Evolutionary conservation across 1,284 basidiomycete genomes (phyloP), one percentile per base, ranked within the genome.

Genomic region (Trametes pubescens): DNA sequence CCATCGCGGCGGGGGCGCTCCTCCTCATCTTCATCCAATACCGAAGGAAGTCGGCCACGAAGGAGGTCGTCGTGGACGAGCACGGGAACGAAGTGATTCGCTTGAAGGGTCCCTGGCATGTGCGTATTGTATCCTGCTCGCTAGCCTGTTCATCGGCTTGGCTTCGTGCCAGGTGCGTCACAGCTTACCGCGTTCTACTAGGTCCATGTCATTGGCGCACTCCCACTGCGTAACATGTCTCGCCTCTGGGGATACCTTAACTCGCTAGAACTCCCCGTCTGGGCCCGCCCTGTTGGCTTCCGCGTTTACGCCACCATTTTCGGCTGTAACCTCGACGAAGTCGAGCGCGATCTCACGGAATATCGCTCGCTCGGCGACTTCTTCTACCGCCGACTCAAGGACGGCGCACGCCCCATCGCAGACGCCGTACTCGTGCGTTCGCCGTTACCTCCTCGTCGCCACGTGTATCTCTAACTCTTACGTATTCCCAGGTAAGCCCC

Each of bases 181-280:
- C 35, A 37, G 24, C 59, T 61, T n/a, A 56, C 38, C 14, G 38
- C 10, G 1, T 11, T 16, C 21, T 35, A 0, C 13, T 37, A 98
- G 94, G 94, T 99, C 29, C 94, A 98, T 78, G 95, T 99, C 58
- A 84, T 99, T 53, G 97, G 96, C 58, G 96, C 96, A 8, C 86
- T 99, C 4, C 97, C 97, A 0, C 86, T 99, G 18, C 90, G 96
- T 49, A 94, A 95, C 69, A 89, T 99, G 73, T 99, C 96, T 29
- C 91, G 96, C 7, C 79, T 98, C 9, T 99, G 97, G 96, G 98
- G 98, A 9, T 96, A 96, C 78, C 75, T 98, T 62, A 99, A 99
- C 80, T 93, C 91, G 3, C 82, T 96, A 57, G 91, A 96, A 66
- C 86, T 99, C 1, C 98, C 97, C 26, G 85, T 97, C 61, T 99